phyloP scores from a whole-genome alignment of 2,329 filamentous ascomycete genomes.

The Diaporthe sp. region DNA sequence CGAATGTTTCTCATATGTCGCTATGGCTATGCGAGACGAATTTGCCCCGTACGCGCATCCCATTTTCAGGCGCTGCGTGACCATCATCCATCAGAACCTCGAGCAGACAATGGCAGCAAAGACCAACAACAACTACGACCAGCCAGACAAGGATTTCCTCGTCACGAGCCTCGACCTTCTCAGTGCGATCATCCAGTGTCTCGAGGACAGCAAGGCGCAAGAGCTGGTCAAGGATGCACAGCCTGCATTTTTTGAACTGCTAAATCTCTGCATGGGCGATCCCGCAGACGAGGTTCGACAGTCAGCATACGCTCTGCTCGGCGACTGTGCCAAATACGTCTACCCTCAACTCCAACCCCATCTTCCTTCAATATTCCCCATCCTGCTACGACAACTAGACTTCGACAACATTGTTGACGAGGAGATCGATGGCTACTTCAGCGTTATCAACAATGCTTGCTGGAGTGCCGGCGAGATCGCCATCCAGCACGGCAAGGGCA shows the following conservation, averaged over 20 bases:
- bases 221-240: constrained; percentile 81
- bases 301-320: constrained; percentile 93
- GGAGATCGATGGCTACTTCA: constrained; percentile 86
- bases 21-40: constrained; percentile 82
- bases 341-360: constrained; percentile 84
- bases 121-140: constrained; percentile 77
- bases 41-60: constrained; percentile 89
- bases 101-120: constrained; percentile 81
- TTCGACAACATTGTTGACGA: constrained; percentile 82
- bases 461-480: constrained; percentile 97
- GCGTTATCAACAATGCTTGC: constrained; percentile 97
- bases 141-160: constrained; percentile 95
- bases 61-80: constrained; percentile 89
- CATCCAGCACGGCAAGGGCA: constrained; percentile 79
- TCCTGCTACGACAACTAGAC: constrained; percentile 90
- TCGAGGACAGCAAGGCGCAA: constrained; percentile 79
- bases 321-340: constrained; percentile 94
- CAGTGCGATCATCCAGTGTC: constrained; percentile 91
- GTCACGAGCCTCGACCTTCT: constrained; percentile 94
- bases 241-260: constrained; percentile 88
- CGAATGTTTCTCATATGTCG: constrained; percentile 96
- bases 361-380: constrained; percentile 79
- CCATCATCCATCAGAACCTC: constrained; percentile 91
- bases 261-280: constrained; percentile 94
- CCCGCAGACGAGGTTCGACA: constrained; percentile 92